A percentile compares a stretch with the other conserved stretches of the same genome.
These are phyloP conservation scores for Hericium erinaceus DNA, from an alignment of 768 basidiomycete genomes.

Conservation along the genomic window DNA sequence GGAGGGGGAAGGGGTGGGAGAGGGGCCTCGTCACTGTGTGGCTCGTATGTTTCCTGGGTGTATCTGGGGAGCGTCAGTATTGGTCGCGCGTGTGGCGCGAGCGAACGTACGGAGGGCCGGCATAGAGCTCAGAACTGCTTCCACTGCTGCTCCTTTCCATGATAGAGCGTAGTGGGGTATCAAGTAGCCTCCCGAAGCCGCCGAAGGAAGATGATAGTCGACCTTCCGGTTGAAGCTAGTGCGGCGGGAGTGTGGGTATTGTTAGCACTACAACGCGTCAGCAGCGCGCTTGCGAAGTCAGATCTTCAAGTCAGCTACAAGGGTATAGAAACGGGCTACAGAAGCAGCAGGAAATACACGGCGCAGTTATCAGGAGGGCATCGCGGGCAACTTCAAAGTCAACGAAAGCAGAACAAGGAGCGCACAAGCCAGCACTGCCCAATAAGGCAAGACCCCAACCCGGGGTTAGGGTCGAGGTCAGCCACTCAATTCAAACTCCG, in stretches of 20 bases:
- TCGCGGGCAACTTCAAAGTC: not conserved
- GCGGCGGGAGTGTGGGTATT: not conserved
- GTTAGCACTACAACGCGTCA: not conserved
- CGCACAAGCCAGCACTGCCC: not conserved
- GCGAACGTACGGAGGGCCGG: not conserved
- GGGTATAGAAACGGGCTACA: too few relatives aligned
- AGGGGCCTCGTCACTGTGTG: not conserved
- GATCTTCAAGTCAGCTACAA: not conserved
- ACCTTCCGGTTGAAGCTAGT: too few relatives aligned
- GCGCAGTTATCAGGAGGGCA: not conserved
- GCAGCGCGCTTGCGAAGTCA: not conserved
- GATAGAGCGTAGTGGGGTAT: too few relatives aligned
- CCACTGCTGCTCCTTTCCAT: not conserved
- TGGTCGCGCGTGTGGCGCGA: not conserved
- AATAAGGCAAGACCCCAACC: not conserved
- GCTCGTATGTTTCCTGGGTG: constrained; percentile 1
- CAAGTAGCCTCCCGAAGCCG: too few relatives aligned
- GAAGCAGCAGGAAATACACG: not conserved
- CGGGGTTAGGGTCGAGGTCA: constrained; percentile 11
- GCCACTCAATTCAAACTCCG: not conserved
- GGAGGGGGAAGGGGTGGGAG: not conserved
- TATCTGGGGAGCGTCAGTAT: not conserved
- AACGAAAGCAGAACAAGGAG: not conserved
- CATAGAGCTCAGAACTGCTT: not conserved
- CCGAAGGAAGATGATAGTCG: too few relatives aligned